phyloP scores from a whole-genome alignment of 2,329 filamentous ascomycete species.

The Scedosporium dehoogii region DNA sequence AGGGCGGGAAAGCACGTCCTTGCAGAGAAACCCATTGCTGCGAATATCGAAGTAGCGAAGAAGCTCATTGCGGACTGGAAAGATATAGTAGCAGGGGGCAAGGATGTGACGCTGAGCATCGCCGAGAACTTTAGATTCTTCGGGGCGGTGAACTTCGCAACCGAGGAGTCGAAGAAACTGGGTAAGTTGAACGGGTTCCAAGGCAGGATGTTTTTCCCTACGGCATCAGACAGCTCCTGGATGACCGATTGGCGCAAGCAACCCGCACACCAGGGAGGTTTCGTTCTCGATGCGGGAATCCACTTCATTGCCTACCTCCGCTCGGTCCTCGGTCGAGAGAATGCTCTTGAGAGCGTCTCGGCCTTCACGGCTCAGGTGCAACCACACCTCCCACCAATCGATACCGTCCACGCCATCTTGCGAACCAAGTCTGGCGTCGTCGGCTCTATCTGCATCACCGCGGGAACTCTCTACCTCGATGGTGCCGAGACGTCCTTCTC shows the following conservation, averaged over 20 bases:
- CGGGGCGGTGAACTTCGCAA: slow-evolving; percentile 41
- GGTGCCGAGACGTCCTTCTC: slow-evolving; percentile 46
- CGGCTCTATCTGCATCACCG: slow-evolving; percentile 45
- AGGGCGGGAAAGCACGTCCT: slow-evolving; percentile 58
- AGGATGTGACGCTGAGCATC: slow-evolving; percentile 38
- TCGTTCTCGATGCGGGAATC: slow-evolving; percentile 66
- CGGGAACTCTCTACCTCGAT: slow-evolving; percentile 39
- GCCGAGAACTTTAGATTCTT: slow-evolving; percentile 67
- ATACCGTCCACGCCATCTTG: slow-evolving; percentile 52
- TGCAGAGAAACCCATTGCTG: slow-evolving; percentile 58
- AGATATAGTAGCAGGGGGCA: slow-evolving; percentile 7
- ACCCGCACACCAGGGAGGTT: slow-evolving; percentile 64
- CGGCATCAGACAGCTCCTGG: slow-evolving; percentile 24
- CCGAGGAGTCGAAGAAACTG: slow-evolving; percentile 37
- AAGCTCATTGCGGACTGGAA: slow-evolving; percentile 27
- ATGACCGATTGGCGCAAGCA: slow-evolving; percentile 53
- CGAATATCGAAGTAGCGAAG: slow-evolving; percentile 37
- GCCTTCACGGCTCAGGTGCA: slow-evolving; percentile 46
- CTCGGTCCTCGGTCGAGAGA: slow-evolving; percentile 38
- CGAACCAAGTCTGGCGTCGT: slow-evolving; percentile 41
- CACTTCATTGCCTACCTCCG: slow-evolving; percentile 58
- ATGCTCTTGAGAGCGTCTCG: slow-evolving; percentile 37
- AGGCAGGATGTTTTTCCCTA: slow-evolving; percentile 30
- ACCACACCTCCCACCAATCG: slow-evolving; percentile 51
- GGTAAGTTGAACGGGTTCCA: slow-evolving; percentile 21